Conservation (phyloP, 768 basidiomycete genomes). For the Psilocybe sp. region DNA sequence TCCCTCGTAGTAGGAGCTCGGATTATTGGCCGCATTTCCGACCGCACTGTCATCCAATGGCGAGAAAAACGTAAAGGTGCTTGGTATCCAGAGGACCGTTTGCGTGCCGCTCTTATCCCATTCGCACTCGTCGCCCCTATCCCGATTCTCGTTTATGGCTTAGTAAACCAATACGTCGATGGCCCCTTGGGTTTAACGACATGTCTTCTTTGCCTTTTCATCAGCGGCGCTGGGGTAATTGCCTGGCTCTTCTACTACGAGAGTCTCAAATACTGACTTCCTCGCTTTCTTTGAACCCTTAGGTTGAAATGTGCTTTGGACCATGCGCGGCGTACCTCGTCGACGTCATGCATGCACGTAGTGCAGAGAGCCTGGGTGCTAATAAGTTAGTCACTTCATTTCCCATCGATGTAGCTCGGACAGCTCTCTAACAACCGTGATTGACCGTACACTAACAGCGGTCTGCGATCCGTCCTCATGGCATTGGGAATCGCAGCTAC, state of each 20-base stretch:
- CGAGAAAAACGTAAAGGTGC: constrained; percentile 44
- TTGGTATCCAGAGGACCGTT: constrained; percentile 67
- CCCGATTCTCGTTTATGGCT: constrained; percentile 42
- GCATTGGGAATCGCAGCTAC: constrained; percentile 38
- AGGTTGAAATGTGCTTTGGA: constrained; percentile 53
- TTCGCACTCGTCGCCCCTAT: constrained; percentile 47
- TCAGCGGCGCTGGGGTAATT: constrained; percentile 60
- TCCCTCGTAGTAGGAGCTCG: constrained; percentile 33
- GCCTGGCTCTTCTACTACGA: constrained; percentile 15
- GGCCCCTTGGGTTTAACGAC: constrained; percentile 45
- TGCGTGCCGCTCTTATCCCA: constrained; percentile 46
- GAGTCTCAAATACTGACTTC: not conserved
- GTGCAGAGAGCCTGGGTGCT: constrained; percentile 58
- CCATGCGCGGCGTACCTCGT: constrained; percentile 52
- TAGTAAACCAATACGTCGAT: constrained; percentile 44
- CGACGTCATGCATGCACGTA: constrained; percentile 53
- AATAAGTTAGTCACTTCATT: constrained; percentile 30
- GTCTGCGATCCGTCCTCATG: constrained; percentile 40
- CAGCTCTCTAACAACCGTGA: not conserved
- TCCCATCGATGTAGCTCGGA: not conserved
- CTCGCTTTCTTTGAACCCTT: not conserved
- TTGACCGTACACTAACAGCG: constrained; percentile 25
- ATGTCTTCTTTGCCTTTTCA: constrained; percentile 51
- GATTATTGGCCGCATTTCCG: constrained; percentile 55
- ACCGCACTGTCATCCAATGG: constrained; percentile 43